These are phyloP conservation scores for Saturnispora sanitii DNA, from an alignment of 805 yeast species.

Conservation along the genomic window DNA sequence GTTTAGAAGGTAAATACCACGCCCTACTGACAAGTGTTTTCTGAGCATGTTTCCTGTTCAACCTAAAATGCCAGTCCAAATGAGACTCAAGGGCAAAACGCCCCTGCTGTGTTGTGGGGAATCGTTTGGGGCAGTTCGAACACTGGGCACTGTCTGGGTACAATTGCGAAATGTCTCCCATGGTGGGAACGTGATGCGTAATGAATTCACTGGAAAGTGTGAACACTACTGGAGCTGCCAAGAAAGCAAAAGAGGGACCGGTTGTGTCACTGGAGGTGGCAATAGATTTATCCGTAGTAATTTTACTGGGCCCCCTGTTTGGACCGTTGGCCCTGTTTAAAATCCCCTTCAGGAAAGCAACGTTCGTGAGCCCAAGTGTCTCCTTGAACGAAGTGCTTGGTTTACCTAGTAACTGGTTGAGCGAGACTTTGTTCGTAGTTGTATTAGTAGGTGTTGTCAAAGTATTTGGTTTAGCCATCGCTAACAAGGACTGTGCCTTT, in stretches of 20 bases:
- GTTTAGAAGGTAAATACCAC: constrained; percentile 68
- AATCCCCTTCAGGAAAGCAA: constrained; percentile 16
- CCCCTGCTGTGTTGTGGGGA: constrained; percentile 51
- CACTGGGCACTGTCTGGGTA: constrained; percentile 64
- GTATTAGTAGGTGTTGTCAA: constrained; percentile 5
- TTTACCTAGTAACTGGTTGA: constrained; percentile 4
- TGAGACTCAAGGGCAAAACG: constrained; percentile 49
- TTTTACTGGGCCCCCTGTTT: not conserved
- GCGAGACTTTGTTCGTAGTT: not conserved
- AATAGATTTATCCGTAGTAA: constrained; percentile 3
- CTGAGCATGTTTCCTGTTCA: constrained; percentile 59
- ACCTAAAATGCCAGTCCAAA: constrained; percentile 93
- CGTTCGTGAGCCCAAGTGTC: constrained; percentile 14
- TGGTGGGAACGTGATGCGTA: constrained; percentile 28
- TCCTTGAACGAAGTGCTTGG: constrained; percentile 5
- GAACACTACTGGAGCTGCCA: too few relatives aligned
- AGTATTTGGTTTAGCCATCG: constrained; percentile 20
- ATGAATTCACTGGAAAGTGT: too few relatives aligned
- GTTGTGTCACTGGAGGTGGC: too few relatives aligned
- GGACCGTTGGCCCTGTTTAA: constrained; percentile 10
- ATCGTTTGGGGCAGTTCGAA: constrained; percentile 82
- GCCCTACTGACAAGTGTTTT: constrained; percentile 55
- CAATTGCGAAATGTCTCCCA: constrained; percentile 29
- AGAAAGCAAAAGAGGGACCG: too few relatives aligned
- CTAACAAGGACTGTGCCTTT: constrained; percentile 18